Evolutionary conservation across 495 filamentous ascomycete genomes (phyloP), one percentile per base, ranked within the genome.

Genomic region (Aspergillus conjunctus): DNA sequence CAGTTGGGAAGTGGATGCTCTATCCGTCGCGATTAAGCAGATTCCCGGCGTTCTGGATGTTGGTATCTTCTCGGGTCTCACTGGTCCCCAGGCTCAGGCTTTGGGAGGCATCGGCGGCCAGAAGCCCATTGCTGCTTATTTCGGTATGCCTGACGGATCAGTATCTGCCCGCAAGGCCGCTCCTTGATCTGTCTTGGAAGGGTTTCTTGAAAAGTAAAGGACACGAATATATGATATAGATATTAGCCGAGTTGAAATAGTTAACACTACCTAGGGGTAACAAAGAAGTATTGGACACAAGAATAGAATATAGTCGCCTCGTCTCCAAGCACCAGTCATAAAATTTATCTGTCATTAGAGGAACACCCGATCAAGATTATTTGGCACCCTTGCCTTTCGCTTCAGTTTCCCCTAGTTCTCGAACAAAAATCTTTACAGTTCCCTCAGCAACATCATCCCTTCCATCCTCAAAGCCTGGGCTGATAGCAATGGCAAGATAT

Each of bases 41-140:
- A 90, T 98, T 58, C 86, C 87, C 4, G 94, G 94, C 46, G 92
- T 98, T 11, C 76, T 96, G 51, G 93, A 97, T 68, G 92, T 96
- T 41, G 94, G 94, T 32, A 81, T 98, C 34, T 98, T 98, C 80
- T 84, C 83, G 48, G 92, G 92, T 1, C 49, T 83, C 62, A 91
- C 91, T 56, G 92, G 92, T 4, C 71, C 81, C 4, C 76, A 93
- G 72, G 86, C 87, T 34, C 78, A 80, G 41, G 79, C 77, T 44
- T 71, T 73, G 43, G 85, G 85, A 14, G 77, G 80, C 52, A 75
- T 79, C 46, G 89, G 91, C 33, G 94, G 92, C 3, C 91, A 96
- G 78, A 93, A 91, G 73, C 94, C 94, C 3, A 83, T 96, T 21
- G 91, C 91, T 43, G 93, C 91, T 32, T 98, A 97, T 75, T 98